A percentile compares a stretch with the other conserved stretches of the same genome.
phyloP scores from a whole-genome alignment of 2,329 filamentous ascomycete species.

The Pyrenochaeta sp. region DNA sequence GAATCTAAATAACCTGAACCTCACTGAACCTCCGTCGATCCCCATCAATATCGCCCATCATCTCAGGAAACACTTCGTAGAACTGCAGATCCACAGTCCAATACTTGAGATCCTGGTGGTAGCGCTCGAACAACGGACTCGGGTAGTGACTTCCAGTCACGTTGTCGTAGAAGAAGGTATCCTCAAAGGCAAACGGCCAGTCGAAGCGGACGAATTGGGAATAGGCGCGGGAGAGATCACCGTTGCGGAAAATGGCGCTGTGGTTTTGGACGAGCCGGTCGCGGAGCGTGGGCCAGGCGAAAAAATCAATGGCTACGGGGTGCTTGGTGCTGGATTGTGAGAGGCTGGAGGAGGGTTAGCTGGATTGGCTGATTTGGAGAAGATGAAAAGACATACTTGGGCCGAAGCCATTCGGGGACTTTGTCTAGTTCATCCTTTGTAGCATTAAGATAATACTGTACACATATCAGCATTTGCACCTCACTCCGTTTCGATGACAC shows the following conservation, averaged over 20 bases:
- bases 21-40: constrained; percentile 28
- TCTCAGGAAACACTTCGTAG: constrained; percentile 39
- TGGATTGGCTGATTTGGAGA: background rate
- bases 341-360: constrained; percentile 13
- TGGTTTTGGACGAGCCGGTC: constrained; percentile 37
- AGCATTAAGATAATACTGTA: constrained; percentile 42
- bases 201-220: constrained; percentile 39
- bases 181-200: constrained; percentile 45
- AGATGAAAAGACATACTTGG: constrained; percentile 16
- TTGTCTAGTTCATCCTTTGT: constrained; percentile 34
- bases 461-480: background rate
- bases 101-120: constrained; percentile 37
- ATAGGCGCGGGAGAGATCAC: constrained; percentile 32
- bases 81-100: constrained; percentile 38
- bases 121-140: constrained; percentile 40
- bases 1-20: background rate
- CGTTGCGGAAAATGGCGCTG: constrained; percentile 27
- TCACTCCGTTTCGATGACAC: background rate
- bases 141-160: constrained; percentile 21
- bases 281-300: constrained; percentile 45
- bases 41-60: constrained; percentile 42
- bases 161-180: constrained; percentile 40
- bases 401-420: constrained; percentile 40
- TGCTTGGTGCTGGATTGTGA: constrained; percentile 36
- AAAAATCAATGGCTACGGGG: constrained; percentile 44